Percentiles rank a stretch among this genome's conserved stretches.
phyloP scores from a whole-genome alignment of 768 basidiomycete genomes.

The Psilocybe cyanescens region DNA sequence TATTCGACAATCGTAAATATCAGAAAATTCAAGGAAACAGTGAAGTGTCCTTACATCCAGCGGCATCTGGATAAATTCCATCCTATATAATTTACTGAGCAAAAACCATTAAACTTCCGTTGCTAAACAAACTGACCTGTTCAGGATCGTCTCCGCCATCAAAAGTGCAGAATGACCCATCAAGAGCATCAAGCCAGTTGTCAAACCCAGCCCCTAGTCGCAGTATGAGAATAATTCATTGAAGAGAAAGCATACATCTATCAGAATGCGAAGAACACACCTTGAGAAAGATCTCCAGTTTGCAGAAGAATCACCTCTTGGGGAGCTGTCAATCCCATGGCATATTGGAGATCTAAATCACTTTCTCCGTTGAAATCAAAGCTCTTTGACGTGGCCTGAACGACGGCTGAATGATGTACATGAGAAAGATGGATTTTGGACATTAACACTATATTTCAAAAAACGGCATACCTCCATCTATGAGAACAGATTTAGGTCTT shows the following conservation, averaged over 20 bases:
- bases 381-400: slow-evolving; percentile 41
- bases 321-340: slow-evolving; percentile 46
- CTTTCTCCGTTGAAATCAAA: slow-evolving; percentile 58
- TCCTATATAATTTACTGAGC: slow-evolving; percentile 12
- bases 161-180: slow-evolving; percentile 46
- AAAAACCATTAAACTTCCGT: background rate
- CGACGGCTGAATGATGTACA: slow-evolving; percentile 36
- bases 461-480: slow-evolving; percentile 35
- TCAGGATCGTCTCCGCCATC: slow-evolving; percentile 47
- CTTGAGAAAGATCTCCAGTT: slow-evolving; percentile 43
- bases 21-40: background rate
- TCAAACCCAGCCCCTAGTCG: slow-evolving; percentile 48
- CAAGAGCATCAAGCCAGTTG: slow-evolving; percentile 51
- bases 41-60: slow-evolving; percentile 18
- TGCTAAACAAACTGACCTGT: slow-evolving; percentile 24
- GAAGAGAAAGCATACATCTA: background rate
- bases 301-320: slow-evolving; percentile 47
- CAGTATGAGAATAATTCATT: background rate
- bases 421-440: background rate
- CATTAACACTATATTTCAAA: background rate
- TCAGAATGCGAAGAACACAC: slow-evolving; percentile 22
- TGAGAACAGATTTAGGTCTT: slow-evolving; percentile 36
- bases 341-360: slow-evolving; percentile 61
- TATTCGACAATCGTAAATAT: slow-evolving; percentile 8
- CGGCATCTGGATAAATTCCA: slow-evolving; percentile 26